Evolutionary conservation across 805 yeast species (phyloP).

Genomic region (Spathaspora hagerdaliae): DNA sequence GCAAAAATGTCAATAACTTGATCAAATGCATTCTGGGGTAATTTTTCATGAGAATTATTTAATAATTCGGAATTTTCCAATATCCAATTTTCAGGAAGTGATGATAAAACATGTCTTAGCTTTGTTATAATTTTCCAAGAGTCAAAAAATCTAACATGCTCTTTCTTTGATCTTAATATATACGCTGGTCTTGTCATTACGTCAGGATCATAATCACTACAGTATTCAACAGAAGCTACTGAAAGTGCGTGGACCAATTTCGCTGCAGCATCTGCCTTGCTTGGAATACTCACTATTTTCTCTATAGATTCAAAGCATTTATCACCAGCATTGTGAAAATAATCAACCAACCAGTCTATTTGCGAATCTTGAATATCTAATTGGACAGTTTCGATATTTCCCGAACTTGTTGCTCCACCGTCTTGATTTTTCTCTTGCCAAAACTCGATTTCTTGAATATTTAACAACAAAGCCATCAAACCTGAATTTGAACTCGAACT

Average conservation of each 20-base stretch:
- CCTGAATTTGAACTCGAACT: constrained; percentile 1
- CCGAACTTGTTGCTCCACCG: constrained; percentile 13
- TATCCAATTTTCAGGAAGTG: constrained; percentile 55
- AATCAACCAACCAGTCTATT: constrained; percentile 19
- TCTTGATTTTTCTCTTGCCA: constrained; percentile 27
- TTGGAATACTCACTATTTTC: constrained; percentile 12
- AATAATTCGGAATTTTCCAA: constrained; percentile 26
- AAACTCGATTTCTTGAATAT: constrained; percentile 30
- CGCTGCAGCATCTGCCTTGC: constrained; percentile 13
- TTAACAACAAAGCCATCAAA: constrained; percentile 9
- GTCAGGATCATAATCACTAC: constrained; percentile 78
- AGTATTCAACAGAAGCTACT: constrained; percentile 32
- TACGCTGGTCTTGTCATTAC: constrained; percentile 88
- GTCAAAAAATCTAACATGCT: constrained; percentile 75
- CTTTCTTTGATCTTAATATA: constrained; percentile 62
- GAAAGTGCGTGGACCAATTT: constrained; percentile 42
- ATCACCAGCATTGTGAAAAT: constrained; percentile 9
- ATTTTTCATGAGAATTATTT: constrained; percentile 8
- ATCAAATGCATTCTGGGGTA: constrained; percentile 50
- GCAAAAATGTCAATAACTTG: constrained; percentile 58
- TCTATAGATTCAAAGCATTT: constrained; percentile 12
- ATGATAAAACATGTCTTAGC: constrained; percentile 65
- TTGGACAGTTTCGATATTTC: constrained; percentile 15
- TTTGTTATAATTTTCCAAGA: constrained; percentile 86
- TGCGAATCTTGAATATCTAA: constrained; percentile 17